phyloP scores from a whole-genome alignment of 768 basidiomycete genomes.

The Rhodotorula taiwanensis region DNA sequence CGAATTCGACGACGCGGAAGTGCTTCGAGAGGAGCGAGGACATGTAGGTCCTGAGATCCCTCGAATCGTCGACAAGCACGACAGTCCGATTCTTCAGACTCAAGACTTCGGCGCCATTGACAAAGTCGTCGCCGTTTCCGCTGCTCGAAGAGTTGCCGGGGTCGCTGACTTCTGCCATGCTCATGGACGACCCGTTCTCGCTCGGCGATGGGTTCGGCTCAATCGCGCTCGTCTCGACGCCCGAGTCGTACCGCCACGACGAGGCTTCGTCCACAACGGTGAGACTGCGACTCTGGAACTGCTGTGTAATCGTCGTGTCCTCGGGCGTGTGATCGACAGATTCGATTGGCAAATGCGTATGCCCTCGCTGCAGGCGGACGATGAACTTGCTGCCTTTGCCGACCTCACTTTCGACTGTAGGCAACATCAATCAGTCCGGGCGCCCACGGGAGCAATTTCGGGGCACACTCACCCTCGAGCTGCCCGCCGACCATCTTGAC shows the following conservation, averaged over 20 bases:
- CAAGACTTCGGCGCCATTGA: conserved; percentile 21
- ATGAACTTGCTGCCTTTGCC: conserved; percentile 26
- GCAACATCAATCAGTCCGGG: background rate
- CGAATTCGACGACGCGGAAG: conserved; percentile 28
- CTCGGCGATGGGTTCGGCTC: background rate
- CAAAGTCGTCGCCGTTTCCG: conserved; percentile 17
- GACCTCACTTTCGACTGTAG: conserved; percentile 23
- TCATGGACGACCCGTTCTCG: background rate
- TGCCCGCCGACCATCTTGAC: conserved; percentile 33
- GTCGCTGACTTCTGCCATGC: background rate
- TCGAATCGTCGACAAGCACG: conserved; percentile 32
- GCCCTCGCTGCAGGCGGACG: conserved; percentile 21
- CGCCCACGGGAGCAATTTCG: too few relatives aligned
- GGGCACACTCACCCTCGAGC: conserved; percentile 14
- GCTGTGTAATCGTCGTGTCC: background rate
- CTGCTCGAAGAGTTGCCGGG: conserved; percentile 3
- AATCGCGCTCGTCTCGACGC: background rate
- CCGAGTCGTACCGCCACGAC: conserved; percentile 22
- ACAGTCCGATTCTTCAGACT: conserved; percentile 25
- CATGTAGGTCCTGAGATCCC: conserved; percentile 30
- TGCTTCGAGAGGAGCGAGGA: conserved; percentile 9
- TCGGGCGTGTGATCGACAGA: conserved; percentile 24
- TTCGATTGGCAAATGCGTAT: conserved; percentile 26
- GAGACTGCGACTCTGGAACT: conserved; percentile 9
- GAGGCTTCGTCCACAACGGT: conserved; percentile 28